Base-by-base conservation (phyloP, 108 stramenopile genomes). In the Pelagomonas calceolata region DNA sequence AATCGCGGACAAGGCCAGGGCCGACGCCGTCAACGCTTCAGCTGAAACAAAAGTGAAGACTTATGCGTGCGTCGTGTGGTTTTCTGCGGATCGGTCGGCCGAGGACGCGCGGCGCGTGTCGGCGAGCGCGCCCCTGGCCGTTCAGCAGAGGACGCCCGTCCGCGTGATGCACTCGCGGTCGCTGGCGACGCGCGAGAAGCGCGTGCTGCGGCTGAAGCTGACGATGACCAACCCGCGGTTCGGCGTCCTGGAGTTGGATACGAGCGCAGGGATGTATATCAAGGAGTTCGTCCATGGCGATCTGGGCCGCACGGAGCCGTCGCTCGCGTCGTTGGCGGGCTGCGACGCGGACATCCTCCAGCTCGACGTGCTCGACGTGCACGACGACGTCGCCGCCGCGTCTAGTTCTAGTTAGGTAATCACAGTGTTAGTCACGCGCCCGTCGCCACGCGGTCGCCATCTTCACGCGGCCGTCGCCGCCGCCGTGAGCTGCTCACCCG, bases 281-380 rank as follows among this genome's bases (percentile, higher is more conserved):
- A 85, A 86, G 66, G 86, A 86, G 69, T 86, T 86, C 63, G 84
- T 86, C 37, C 86, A 86, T 69, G 84, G 84, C 16, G 86, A 86
- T 71, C 68, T 86, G 26, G 84, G 84, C 14, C 80, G 86, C 0
- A 86, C 86, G 21, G 31, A 35, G 36, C 86, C 86, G 35, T 80
- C 34, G 37, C 71, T 86, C n/a, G 80, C 66, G 3, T 30, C 36
- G 31, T 65, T 86, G 46, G 73, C 84, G 16, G 77, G 68, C 30
- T 68, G 36, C 15, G 30, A 39, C 30, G 76, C 76, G 35, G 82
- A 82, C 65, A 77, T 82, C 21, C 46, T 82, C 5, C 77, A 78
- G 69, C 77, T 82, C 32, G 82, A 82, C 66, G 82, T 82, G 34
- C 31, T 29, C 51, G 51, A 60, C 51, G 51, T 60, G 21, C 9